phyloP scores from a whole-genome alignment of 2,329 filamentous ascomycete species.

The Colletotrichum godetiae region DNA sequence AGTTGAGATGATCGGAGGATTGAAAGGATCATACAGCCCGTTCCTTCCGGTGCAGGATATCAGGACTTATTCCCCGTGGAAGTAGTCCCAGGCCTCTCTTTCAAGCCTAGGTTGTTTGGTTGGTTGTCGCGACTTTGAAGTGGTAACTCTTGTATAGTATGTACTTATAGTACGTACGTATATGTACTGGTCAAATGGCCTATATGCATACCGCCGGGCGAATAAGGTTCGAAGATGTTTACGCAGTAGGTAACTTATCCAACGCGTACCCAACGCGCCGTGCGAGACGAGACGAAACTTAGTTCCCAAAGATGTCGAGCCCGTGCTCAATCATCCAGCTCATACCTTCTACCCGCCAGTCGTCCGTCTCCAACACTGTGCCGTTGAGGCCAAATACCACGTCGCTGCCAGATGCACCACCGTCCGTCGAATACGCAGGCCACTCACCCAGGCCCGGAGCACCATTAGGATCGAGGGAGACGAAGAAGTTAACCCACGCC shows the following conservation, averaged over 20 bases:
- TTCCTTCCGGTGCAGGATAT: background rate
- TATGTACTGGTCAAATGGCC: background rate
- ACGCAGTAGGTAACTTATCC: background rate
- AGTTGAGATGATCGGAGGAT: background rate
- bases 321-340: conserved; percentile 43
- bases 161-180: background rate
- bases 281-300: conserved; percentile 24
- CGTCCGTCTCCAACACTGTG: conserved; percentile 42
- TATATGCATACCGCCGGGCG: background rate
- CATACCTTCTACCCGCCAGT: conserved; percentile 44
- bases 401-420: conserved; percentile 38
- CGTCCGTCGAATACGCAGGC: conserved; percentile 40
- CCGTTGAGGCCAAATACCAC: conserved; percentile 44
- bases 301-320: conserved; percentile 42
- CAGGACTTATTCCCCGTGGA: background rate
- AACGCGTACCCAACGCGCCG: background rate
- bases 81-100: background rate
- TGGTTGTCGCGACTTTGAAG: background rate
- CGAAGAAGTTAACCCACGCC: conserved; percentile 47
- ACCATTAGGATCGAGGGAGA: conserved; percentile 42
- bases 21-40: background rate
- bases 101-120: background rate
- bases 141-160: background rate
- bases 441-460: conserved; percentile 36
- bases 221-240: background rate